Conservation (phyloP, 148 eudicot species). For the Nepenthes mirabilis region DNA sequence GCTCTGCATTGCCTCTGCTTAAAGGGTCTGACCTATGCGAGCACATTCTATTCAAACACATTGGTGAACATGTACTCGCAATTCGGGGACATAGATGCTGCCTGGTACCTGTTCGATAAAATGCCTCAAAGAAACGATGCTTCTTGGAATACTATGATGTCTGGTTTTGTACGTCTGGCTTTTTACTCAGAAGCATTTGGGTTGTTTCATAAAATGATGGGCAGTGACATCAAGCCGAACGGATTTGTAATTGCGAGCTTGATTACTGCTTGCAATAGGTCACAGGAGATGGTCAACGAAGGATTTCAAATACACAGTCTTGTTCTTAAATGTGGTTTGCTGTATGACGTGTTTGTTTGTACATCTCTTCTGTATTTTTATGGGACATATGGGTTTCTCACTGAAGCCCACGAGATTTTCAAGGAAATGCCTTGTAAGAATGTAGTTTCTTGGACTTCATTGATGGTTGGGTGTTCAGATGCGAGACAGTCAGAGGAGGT, state of each 20-base stretch:
- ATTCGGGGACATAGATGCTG: conserved; percentile 29
- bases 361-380: conserved; percentile 58
- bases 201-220: conserved; percentile 42
- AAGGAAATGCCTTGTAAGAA: conserved; percentile 51
- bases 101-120: conserved; percentile 47
- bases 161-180: conserved; percentile 42
- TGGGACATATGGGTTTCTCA: conserved; percentile 35
- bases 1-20: conserved; percentile 45
- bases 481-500: conserved; percentile 23
- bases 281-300: conserved; percentile 33
- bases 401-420: conserved; percentile 31
- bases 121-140: conserved; percentile 58
- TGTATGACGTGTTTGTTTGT: conserved; percentile 43
- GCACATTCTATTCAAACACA: conserved; percentile 42
- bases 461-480: conserved; percentile 50
- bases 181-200: conserved; percentile 24
- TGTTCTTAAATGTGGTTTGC: conserved; percentile 37
- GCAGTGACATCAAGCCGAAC: conserved; percentile 21
- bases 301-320: conserved; percentile 52
- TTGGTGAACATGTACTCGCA: conserved; percentile 54
- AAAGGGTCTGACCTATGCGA: conserved; percentile 26
- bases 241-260: conserved; percentile 52
- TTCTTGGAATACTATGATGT: conserved; percentile 68
- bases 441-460: conserved; percentile 68
- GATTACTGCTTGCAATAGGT: conserved; percentile 46